These are phyloP conservation scores for Hibiscus tridactylites DNA, from an alignment of 345 rosid species.

Conservation along the genomic window DNA sequence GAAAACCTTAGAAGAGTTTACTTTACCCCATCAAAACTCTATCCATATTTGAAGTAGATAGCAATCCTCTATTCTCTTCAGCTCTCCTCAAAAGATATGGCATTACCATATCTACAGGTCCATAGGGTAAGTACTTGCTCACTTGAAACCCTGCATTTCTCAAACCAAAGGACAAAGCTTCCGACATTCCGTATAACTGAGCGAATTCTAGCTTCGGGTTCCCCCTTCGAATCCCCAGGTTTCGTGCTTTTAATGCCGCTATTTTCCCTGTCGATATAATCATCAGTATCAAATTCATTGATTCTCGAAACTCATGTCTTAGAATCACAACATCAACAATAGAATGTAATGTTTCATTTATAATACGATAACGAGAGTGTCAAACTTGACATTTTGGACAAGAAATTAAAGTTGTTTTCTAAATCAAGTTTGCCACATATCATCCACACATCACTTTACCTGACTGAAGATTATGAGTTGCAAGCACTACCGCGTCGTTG, in stretches of 20 bases:
- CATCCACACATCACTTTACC: slow-evolving; percentile 20
- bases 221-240: slow-evolving; percentile 48
- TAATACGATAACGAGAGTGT: too few relatives aligned
- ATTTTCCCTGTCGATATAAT: slow-evolving; percentile 37
- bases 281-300: too few relatives aligned
- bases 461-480: slow-evolving; percentile 82
- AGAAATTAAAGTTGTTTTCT: too few relatives aligned
- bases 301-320: too few relatives aligned
- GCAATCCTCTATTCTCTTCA: slow-evolving; percentile 80
- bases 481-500: slow-evolving; percentile 55
- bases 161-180: slow-evolving; percentile 47
- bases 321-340: too few relatives aligned
- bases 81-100: slow-evolving; percentile 87
- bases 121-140: slow-evolving; percentile 85
- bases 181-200: slow-evolving; percentile 87
- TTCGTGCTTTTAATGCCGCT: slow-evolving; percentile 47
- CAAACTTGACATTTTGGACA: too few relatives aligned
- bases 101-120: slow-evolving; percentile 58
- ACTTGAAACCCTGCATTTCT: slow-evolving; percentile 65
- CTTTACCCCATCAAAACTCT: slow-evolving; percentile 60
- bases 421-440: too few relatives aligned
- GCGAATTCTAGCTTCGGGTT: slow-evolving; percentile 65
- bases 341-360: too few relatives aligned
- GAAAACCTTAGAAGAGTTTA: background rate
- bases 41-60: slow-evolving; percentile 56